A percentile compares a stretch with the other conserved stretches of the same genome.
phyloP scores from a whole-genome alignment of 805 yeast genomes.

The Ogataea minuta region DNA sequence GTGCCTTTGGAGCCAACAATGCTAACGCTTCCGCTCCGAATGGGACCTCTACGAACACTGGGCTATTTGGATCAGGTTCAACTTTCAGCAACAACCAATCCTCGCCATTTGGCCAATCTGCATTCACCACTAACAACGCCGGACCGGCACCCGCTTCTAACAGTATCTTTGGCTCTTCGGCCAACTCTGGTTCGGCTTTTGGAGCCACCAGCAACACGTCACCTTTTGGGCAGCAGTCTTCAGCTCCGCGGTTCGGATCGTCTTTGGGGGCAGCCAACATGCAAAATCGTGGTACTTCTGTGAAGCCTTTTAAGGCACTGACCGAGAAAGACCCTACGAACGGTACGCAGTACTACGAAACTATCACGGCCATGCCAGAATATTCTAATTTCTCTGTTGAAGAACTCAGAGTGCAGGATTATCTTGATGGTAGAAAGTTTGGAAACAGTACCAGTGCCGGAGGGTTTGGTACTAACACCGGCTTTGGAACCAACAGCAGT shows the following conservation, averaged over 20 bases:
- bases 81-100: conserved; percentile 19
- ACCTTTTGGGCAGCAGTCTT: conserved; percentile 40
- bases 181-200: conserved; percentile 30
- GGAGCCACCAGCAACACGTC: conserved; percentile 32
- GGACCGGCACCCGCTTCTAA: conserved; percentile 7
- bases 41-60: conserved; percentile 21
- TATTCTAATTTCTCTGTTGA: conserved; percentile 78
- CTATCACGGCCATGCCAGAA: conserved; percentile 86
- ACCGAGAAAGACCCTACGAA: conserved; percentile 71
- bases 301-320: conserved; percentile 64
- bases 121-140: conserved; percentile 35
- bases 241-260: conserved; percentile 33
- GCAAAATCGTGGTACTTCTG: conserved; percentile 64
- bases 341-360: conserved; percentile 61
- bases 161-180: conserved; percentile 21
- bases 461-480: conserved; percentile 28
- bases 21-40: conserved; percentile 26
- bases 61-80: conserved; percentile 29
- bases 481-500: conserved; percentile 34
- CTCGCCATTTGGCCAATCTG: conserved; percentile 47
- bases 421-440: conserved; percentile 64
- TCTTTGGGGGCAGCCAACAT: conserved; percentile 31
- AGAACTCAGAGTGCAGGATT: conserved; percentile 88
- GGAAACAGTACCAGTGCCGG: conserved; percentile 38
- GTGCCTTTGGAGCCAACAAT: conserved; percentile 34